Conservation (phyloP, 768 basidiomycete genomes). For the Neoboletus brunneissimus region DNA sequence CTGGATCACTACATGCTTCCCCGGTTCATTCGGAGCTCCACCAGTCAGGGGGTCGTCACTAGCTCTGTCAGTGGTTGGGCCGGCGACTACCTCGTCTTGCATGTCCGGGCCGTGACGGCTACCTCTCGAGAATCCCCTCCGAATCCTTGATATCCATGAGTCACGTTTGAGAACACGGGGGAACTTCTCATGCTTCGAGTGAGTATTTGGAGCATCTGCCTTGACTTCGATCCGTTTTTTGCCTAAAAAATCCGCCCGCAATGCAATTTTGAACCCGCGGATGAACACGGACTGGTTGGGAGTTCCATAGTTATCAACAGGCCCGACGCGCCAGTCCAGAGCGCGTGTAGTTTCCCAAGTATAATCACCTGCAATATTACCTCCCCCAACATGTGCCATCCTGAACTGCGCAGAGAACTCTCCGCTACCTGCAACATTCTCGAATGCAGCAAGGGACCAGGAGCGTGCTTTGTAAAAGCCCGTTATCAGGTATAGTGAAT, state of each 20-base stretch:
- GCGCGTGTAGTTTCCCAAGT: constrained; percentile 10
- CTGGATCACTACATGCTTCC: background rate
- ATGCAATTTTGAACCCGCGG: constrained; percentile 24
- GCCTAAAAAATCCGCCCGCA: background rate
- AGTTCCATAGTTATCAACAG: background rate
- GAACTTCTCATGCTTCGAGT: background rate
- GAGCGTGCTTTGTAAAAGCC: constrained; percentile 9
- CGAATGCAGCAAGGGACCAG: constrained; percentile 29
- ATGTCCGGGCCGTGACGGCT: background rate
- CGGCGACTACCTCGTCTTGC: background rate
- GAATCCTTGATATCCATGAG: background rate
- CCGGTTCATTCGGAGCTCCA: background rate
- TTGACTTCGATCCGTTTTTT: constrained; percentile 1
- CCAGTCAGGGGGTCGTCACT: too few species aligned
- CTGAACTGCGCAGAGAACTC: constrained; percentile 6
- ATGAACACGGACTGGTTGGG: constrained; percentile 30
- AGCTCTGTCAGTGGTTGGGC: background rate
- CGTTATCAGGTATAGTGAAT: constrained; percentile 26
- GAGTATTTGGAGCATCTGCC: background rate
- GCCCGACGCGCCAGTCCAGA: constrained; percentile 13
- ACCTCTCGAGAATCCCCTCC: background rate
- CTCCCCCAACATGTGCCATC: background rate
- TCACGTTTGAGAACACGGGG: background rate
- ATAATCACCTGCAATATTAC: constrained; percentile 1
- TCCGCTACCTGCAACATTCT: background rate